phyloP scores from a whole-genome alignment of 1,284 basidiomycete genomes.

The Ustilago sp. region DNA sequence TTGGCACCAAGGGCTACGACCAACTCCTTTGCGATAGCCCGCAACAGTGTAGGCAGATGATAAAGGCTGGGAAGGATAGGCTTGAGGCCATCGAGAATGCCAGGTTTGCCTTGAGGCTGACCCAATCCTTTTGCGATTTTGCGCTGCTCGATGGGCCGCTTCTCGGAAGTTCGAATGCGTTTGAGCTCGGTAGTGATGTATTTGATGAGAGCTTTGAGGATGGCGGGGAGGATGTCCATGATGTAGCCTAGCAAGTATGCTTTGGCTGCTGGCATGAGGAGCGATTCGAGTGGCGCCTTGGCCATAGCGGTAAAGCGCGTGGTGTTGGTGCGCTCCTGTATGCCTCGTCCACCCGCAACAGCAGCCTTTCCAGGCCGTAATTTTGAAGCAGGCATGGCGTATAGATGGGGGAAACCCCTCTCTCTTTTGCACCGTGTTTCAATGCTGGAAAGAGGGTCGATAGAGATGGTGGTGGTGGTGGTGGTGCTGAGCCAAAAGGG shows the following conservation, averaged over 20 bases:
- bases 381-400: conserved; percentile 8
- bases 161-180: conserved; percentile 37
- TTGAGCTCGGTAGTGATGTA: conserved; percentile 48
- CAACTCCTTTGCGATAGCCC: conserved; percentile 37
- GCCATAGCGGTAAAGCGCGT: conserved; percentile 5
- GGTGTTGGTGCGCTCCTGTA: background rate
- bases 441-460: background rate
- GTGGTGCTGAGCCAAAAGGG: background rate
- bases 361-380: background rate
- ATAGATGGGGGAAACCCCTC: conserved; percentile 3
- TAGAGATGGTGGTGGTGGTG: background rate
- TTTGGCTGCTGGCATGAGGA: conserved; percentile 56
- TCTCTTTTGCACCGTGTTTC: background rate
- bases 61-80: conserved; percentile 35
- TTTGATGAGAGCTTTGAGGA: conserved; percentile 58
- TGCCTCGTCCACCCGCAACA: conserved; percentile 8
- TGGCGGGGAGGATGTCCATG: conserved; percentile 57
- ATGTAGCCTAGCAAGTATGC: conserved; percentile 61
- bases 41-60: conserved; percentile 24
- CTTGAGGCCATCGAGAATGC: conserved; percentile 17
- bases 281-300: conserved; percentile 35
- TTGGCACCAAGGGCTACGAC: conserved; percentile 39
- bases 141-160: conserved; percentile 43
- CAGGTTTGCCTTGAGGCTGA: conserved; percentile 11
- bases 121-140: conserved; percentile 24